Evolutionary conservation across 2,329 filamentous ascomycete species (phyloP).

Genomic region (Triangularia setosa): DNA sequence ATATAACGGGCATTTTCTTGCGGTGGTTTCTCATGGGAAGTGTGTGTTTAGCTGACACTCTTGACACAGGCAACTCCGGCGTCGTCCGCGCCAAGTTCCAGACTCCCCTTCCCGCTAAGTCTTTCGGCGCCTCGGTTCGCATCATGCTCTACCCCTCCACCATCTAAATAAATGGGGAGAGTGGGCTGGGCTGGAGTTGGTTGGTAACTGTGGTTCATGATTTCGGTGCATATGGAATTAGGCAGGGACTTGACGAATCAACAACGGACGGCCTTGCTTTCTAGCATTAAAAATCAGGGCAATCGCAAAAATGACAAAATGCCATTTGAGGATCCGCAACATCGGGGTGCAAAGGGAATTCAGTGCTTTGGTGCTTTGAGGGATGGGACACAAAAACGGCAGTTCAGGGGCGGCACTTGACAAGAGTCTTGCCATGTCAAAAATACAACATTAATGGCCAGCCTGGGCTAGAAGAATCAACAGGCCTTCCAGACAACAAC

Average conservation of each 20-base stretch:
- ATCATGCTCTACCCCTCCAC: constrained; percentile 98
- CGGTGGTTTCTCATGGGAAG: neutral
- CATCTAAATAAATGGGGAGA: constrained; percentile 59
- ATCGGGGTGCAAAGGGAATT: constrained; percentile 20
- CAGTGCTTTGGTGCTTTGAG: constrained; percentile 18
- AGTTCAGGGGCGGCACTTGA: constrained; percentile 12
- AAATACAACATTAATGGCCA: constrained; percentile 23
- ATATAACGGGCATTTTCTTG: constrained; percentile 19
- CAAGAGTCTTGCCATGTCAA: constrained; percentile 14
- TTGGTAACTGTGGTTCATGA: constrained; percentile 58
- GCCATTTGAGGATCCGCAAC: constrained; percentile 27
- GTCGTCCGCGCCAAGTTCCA: constrained; percentile 97
- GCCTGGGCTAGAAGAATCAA: constrained; percentile 22
- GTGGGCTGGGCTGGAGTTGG: constrained; percentile 53
- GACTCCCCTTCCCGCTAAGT: constrained; percentile 91
- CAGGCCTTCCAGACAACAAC: constrained; percentile 14
- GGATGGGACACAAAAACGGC: constrained; percentile 19
- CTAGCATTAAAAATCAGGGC: constrained; percentile 53
- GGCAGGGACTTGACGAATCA: constrained; percentile 50
- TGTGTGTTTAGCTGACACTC: constrained; percentile 10
- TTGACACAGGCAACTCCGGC: constrained; percentile 78
- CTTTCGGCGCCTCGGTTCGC: constrained; percentile 92
- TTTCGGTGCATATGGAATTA: constrained; percentile 51
- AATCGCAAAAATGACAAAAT: constrained; percentile 30
- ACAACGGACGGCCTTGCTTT: constrained; percentile 40